Base-by-base conservation (phyloP, 129 eudicot species). In the Dittrichia graveolens region DNA sequence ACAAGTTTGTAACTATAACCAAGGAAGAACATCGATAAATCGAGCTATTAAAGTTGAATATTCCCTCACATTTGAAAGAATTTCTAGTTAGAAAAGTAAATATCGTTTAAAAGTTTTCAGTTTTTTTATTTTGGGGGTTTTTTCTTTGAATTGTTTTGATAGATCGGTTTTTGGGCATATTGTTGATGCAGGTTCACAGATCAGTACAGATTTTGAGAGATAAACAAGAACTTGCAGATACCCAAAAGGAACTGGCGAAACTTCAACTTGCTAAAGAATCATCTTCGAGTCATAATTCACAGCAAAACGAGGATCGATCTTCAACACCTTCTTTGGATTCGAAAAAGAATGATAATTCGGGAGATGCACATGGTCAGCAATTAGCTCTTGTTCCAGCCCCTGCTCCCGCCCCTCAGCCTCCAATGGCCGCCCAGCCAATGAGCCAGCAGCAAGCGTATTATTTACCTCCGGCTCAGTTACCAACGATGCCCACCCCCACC, bases 221-320 rank as follows among this genome's bases (percentile, higher is more conserved):
- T 78, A 90, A 87, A 71, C 98, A 93, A 62, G 98, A 93, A 68
- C 92, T 93, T 65, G 96, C 96, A 45, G 98, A 93, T 57, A 82
- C 96, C 46, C 96, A 93, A 65, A 89, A 90, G 82, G 98, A 89
- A 72, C 89, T 93, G 3, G 95, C 95, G 3, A 93, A 85, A 48
- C 95, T 93, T 80, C 98, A 93, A 62, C 86, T 93, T 53, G 92
- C 86, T 6, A 89, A 85, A 60, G 98, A 83, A 8, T 81, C 96
- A 4, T 75, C 85, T 46, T 77, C 90, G 5, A 52, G 78, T 19
- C 64, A 62, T 59, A 83, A 73, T 78, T 75, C 79, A 3, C 91
- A 81, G 15, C 83, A 83, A 71, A 85, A 61, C 6, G 91, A 89
- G 43, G 96, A 84, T 44, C 76, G 76, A 71, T 42, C 81, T 59